Percentiles rank a stretch among this genome's conserved stretches.
These are phyloP conservation scores for Fusarium stilboides DNA, from an alignment of 2,329 filamentous ascomycete genomes.

Conservation along the genomic window DNA sequence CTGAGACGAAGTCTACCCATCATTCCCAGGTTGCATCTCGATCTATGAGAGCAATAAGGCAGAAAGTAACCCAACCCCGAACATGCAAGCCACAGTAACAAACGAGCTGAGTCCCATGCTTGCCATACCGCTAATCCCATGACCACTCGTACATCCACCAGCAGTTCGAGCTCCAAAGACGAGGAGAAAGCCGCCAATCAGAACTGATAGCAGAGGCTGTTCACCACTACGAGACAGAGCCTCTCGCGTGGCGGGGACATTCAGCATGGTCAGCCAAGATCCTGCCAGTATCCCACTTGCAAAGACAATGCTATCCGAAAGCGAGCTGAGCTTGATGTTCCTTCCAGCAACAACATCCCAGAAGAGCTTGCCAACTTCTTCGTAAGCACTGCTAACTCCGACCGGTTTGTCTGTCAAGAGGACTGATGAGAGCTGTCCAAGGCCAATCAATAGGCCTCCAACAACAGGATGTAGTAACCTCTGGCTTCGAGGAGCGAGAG, in stretches of 20 bases:
- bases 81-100: conserved; percentile 10
- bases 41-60: neutral
- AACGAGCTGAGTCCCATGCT: conserved; percentile 15
- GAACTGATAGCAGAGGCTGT: neutral
- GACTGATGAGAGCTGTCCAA: neutral
- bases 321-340: neutral
- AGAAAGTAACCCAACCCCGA: conserved; percentile 8
- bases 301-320: conserved; percentile 16
- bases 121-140: conserved; percentile 29
- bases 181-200: neutral
- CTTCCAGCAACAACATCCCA: conserved; percentile 5
- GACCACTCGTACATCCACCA: conserved; percentile 28
- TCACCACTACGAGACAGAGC: conserved; percentile 4
- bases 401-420: neutral
- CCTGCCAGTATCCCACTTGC: conserved; percentile 9
- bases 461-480: neutral
- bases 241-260: neutral
- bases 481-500: neutral
- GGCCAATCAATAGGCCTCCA: neutral
- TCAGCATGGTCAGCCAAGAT: conserved; percentile 10
- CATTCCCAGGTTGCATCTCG: neutral
- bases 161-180: conserved; percentile 17
- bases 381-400: conserved; percentile 6
- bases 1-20: too few relatives aligned
- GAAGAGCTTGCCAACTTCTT: conserved; percentile 11